Base-by-base conservation (phyloP, 1,139 yeast genomes). In the Saccharomyces hybrid region DNA sequence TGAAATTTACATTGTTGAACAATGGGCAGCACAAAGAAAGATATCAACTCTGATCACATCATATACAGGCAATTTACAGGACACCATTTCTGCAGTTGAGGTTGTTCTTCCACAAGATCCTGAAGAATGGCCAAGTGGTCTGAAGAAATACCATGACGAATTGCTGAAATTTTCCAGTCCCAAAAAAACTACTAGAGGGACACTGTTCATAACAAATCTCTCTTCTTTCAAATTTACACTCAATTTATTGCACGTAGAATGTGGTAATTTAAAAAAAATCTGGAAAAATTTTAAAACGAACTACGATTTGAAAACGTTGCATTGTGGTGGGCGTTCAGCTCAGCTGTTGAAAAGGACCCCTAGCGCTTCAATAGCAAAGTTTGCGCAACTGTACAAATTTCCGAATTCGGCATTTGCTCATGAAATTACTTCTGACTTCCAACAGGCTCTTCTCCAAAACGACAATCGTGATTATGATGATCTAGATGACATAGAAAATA, bases 321-420 rank as follows among this genome's bases (percentile, higher is more conserved):
- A 85, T 28, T 93, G 98, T 68, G 86, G 91, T 50, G 96, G 97
- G 9, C 75, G 99, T 57, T 83, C 96, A 0, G 84, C 88, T 0
- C 75, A 89, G 46, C 72, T 89, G 46, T 77, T 88, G 16, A 76
- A 84, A 2, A 75, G 77, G 32, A 88, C 96, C 0, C 75, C 95
- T 0, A 88, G 83, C 63, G 88, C 96, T 0, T 80, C 84, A 26
- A 88, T 84, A 61, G 93, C 88, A 63, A 91, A 90, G 65, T 91
- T 93, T 67, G 75, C 88, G 44, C 88, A 87, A 59, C 75, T 87
- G 66, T 91, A 84, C 70, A 80, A 80, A 60, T 57, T 58, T 26
- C 51, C 51, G 25, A 47, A 49, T 11, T 23, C 49, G 23, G 28
- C 58, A 48, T 16, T 48, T 9, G 29, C 34, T n/a, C 27, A 32